Evolutionary conservation across 2,329 filamentous ascomycete genomes (phyloP).

Genomic region (Alternaria novae-zelandiae): DNA sequence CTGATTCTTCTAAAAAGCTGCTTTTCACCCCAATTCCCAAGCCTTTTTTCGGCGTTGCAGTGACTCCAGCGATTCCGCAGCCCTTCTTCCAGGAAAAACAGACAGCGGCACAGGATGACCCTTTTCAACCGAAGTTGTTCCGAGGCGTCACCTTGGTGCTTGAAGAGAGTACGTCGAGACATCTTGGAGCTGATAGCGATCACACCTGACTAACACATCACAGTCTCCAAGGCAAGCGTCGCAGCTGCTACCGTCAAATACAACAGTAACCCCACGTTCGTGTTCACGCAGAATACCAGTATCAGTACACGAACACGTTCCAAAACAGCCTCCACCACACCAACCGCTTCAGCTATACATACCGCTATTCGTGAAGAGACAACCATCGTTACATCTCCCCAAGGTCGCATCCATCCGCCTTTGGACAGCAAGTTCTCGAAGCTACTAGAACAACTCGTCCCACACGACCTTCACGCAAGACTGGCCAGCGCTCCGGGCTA

Average conservation of each 20-base stretch:
- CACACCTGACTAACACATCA: not conserved
- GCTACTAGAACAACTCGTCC: not conserved
- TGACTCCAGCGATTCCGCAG: not conserved
- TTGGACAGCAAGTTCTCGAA: not conserved
- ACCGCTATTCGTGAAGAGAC: not conserved
- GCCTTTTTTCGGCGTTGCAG: not conserved
- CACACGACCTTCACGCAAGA: not conserved
- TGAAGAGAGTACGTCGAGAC: not conserved
- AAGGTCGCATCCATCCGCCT: not conserved
- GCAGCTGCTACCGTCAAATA: not conserved
- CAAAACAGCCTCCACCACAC: not conserved
- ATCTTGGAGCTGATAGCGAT: not conserved
- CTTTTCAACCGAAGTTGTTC: not conserved
- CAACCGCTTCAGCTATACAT: not conserved
- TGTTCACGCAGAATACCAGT: not conserved
- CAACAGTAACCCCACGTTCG: not conserved
- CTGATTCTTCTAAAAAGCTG: too few species aligned
- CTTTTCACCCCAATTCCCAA: not conserved
- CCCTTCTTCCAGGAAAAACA: not conserved
- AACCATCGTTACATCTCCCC: not conserved
- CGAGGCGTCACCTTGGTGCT: not conserved
- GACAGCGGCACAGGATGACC: not conserved
- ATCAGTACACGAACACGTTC: not conserved
- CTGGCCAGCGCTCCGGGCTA: not conserved
- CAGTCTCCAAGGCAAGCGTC: not conserved